Base-by-base conservation (phyloP, 305 asterid genomes). In the Fraxinus greggii region DNA sequence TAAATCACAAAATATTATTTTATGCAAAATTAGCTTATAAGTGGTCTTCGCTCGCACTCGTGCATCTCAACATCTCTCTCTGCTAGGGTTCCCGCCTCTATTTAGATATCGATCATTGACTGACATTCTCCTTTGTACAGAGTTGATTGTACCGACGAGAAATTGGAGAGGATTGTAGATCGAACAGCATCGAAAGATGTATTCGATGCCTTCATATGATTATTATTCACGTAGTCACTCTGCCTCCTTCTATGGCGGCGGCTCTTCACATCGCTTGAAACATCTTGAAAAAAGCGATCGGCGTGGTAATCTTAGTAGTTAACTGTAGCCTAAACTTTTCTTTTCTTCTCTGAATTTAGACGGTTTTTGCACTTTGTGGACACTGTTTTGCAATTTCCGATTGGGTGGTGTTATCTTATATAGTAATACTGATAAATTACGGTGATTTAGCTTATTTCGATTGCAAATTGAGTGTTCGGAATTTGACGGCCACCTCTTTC, bases 171-270 rank as follows among this genome's bases (percentile, higher is more conserved):
- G 32, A 67, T 32, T 61, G 80, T 31, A 40, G n/a, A 54, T 79
- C 40, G 83, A 76, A 80, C 88, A 85, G 91, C 91, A 88, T 88
- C 88, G 87, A 72, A 86, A 80, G 54, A 88, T 87, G 91, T 83
- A 86, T 83, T 85, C 89, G 86, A 86, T 87, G 91, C 86, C 86
- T 85, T 88, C 87, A 13, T 21, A 35, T 38, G 70, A 36, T 31
- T 72, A 28, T 76, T 10, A 21, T 76, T 76, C 77, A 78, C 84
- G 82, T 76, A 84, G 78, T 45, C 78, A 78, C 33, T 83, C 79
- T 74, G 65, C 82, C 63, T 81, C 77, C 56, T 83, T 87, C 79
- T 80, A 85, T 84, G 86, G 78, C 77, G 88, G 85, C 32, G 80
- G 84, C 15, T 86, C 84, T 19, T 88, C 86, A 77, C 83, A 85